A percentile compares a stretch with the other conserved stretches of the same genome.
Evolutionary conservation across 2,329 filamentous ascomycete genomes (phyloP).

Genomic region (Botryotinia narcissicola): DNA sequence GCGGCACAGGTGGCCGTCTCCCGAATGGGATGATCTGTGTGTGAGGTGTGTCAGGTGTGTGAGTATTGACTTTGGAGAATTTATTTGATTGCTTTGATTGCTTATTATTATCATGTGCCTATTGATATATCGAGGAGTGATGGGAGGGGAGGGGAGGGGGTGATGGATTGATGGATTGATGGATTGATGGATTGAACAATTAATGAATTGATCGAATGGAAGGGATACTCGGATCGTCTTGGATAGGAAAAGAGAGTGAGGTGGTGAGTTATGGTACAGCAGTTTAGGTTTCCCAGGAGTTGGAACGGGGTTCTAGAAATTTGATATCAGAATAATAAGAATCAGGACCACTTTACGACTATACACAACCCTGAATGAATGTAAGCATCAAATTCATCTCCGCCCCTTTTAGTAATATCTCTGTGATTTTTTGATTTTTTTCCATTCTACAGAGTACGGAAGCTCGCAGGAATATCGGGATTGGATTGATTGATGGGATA

Average conservation of each 20-base stretch:
- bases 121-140: background rate
- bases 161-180: background rate
- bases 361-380: background rate
- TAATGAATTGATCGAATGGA: background rate
- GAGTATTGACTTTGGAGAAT: background rate
- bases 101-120: background rate
- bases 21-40: background rate
- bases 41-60: background rate
- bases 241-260: too few relatives aligned
- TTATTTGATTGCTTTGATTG: background rate
- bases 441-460: too few relatives aligned
- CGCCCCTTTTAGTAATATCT: too few relatives aligned
- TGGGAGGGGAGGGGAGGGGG: too few relatives aligned
- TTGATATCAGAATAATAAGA: background rate
- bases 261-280: too few relatives aligned
- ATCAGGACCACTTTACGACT: conserved; percentile 4
- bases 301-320: background rate
- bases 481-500: too few relatives aligned
- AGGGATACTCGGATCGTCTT: background rate
- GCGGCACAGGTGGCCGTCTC: background rate
- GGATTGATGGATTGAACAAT: too few relatives aligned
- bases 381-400: too few relatives aligned
- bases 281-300: too few relatives aligned
- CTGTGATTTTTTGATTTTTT: too few relatives aligned
- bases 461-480: background rate